phyloP scores from a whole-genome alignment of 306 rosid genomes.

The Hippophae rhamnoides region DNA sequence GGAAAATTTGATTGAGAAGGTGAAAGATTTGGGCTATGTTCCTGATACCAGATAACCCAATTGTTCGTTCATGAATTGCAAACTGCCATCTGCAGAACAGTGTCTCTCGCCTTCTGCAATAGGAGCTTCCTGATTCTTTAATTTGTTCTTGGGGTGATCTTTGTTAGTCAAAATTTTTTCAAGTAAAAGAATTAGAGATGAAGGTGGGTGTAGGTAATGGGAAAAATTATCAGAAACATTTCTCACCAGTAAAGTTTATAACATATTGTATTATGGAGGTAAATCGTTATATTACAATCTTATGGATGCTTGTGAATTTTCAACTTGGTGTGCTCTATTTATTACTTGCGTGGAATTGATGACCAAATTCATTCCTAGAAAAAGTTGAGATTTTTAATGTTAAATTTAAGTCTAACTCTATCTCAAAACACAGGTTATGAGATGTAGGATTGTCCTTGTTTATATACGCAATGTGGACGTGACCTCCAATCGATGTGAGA shows the following conservation, averaged over 20 bases:
- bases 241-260: not conserved
- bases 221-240: not conserved
- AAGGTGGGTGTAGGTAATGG: not conserved
- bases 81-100: not conserved
- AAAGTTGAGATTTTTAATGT: not conserved
- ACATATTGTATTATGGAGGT: not conserved
- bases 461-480: too few relatives aligned
- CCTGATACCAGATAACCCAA: conserved; percentile 40
- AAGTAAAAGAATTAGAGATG: too few relatives aligned
- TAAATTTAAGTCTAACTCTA: too few relatives aligned
- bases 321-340: not conserved
- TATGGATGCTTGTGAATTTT: not conserved
- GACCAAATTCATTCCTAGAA: not conserved
- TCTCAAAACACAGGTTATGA: too few relatives aligned
- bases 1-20: conserved; percentile 35
- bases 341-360: not conserved
- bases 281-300: not conserved
- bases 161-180: too few relatives aligned
- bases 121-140: too few relatives aligned
- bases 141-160: too few relatives aligned
- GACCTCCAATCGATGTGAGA: too few relatives aligned
- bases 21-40: conserved; percentile 36
- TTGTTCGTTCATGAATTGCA: not conserved
- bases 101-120: too few relatives aligned
- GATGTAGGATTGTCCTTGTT: too few relatives aligned